A percentile compares a stretch with the other conserved stretches of the same genome.
Conservation (phyloP, 352 stramenopile species). For the Blastocystis sp. region DNA sequence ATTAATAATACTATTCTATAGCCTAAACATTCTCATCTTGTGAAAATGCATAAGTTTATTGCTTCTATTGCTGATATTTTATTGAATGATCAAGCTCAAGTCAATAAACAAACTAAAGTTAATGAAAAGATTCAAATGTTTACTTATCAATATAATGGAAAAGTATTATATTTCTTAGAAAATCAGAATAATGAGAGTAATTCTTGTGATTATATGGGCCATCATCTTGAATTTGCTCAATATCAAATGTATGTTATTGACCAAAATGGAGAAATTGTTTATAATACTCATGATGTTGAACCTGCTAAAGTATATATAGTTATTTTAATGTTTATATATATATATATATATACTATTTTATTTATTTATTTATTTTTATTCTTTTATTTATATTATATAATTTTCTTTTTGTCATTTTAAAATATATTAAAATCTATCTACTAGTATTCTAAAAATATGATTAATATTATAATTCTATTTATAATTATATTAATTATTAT, state of each 20-base stretch:
- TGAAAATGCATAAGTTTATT: constrained; percentile 10
- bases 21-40: constrained; percentile 7
- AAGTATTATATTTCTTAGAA: not conserved
- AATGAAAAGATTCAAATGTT: constrained; percentile 8
- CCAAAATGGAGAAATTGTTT: constrained; percentile 3
- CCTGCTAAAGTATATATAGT: too few relatives aligned
- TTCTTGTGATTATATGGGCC: constrained; percentile 1
- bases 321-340: too few relatives aligned
- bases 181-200: not conserved
- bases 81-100: constrained; percentile 7
- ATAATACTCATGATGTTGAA: constrained; percentile 5
- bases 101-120: constrained; percentile 4
- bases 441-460: too few relatives aligned
- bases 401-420: too few relatives aligned
- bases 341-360: too few relatives aligned
- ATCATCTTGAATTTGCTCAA: not conserved
- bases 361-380: too few relatives aligned
- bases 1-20: too few relatives aligned
- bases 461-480: too few relatives aligned
- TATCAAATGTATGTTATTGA: constrained; percentile 4
- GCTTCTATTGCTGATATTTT: constrained; percentile 2
- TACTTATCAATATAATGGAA: not conserved
- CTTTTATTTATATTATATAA: too few relatives aligned
- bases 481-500: too few relatives aligned
- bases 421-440: too few relatives aligned